Evolutionary conservation across 2,329 filamentous ascomycete genomes (phyloP), one percentile per base, ranked within the genome.

Genomic region (Pestalotiopsis sp.): DNA sequence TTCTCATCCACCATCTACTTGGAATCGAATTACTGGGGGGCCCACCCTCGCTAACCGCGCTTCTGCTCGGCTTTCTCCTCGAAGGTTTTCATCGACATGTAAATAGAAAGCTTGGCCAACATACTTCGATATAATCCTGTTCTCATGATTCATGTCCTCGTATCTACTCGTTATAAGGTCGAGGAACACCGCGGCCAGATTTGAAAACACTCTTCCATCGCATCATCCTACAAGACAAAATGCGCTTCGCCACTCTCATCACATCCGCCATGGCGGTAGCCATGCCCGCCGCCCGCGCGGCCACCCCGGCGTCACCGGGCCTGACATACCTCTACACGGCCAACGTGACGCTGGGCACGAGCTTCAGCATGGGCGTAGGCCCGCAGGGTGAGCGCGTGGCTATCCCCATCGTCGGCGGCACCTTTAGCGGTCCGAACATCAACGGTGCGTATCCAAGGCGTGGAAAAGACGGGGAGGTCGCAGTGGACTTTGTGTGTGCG

Each of bases 351-450:
- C 68, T 78, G 17, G 73, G 70, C 6, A 17, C 71, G 2, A 13
- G 70, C 20, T 64, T 77, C 57, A 64, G 68, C 14, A 73, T 77
- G 14, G 76, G 77, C 45, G 52, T 65, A 3, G 73, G 74, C 2
- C 75, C 75, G 1, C 70, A 73, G 4, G 75, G 73, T 2, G 68
- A 71, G 5, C 73, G 73, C 3, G 64, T 66, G 1, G 76, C 74
- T 1, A 75, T 78, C 17, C 76, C 76, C 64, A 78, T 78, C 64
- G 69, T 64, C 0, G 76, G 76, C 1, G 76, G 77, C 0, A 74
- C 72, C 3, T 78, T 78, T 27, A 61, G 71, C 1, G 76, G 76
- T 0, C 77, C 77, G 3, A 72, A 64, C 25, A 39, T 78, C 11
- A 52, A 71, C 38, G 64, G 58, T 39, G 12, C 11, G 17, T 38